Base-by-base conservation (phyloP, 2,329 filamentous ascomycete species). In the Ambrosiella cleistominuta region DNA sequence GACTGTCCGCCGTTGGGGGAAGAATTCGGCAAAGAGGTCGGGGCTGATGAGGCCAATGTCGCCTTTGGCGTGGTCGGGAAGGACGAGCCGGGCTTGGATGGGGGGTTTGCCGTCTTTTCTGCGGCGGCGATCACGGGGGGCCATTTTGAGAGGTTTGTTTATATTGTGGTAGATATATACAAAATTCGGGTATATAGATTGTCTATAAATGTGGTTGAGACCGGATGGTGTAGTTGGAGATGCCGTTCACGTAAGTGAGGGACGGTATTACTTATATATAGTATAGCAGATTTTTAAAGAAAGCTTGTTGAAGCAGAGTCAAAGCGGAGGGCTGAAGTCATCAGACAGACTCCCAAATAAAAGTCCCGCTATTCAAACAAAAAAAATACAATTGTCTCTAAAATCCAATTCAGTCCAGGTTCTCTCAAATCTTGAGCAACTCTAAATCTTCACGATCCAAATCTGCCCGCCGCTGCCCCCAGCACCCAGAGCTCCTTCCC, bases 11-110 rank as follows among this genome's bases (percentile, higher is more conserved):
- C 50, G 51, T 27, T 56, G 72, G 62, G 86, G 82, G 71, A 94
- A 89, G 56, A 97, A 77, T 66, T 94, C 86, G 52, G 78, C 75
- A 65, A 90, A 88, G 56, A 98, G 76, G 69, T 95, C 88, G 65
- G 88, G 84, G 11, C 91, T 95, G 57, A 97, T 71, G 63, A 93
- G 79, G 62, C 89, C 93, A 62, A 90, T 78, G 67, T 95, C 88
- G 57, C 87, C 88, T 70, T 85, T 87, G 65, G 95, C 76, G 68
- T 86, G 84, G 67, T 89, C 86, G 69, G 95, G 89, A 59, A 96
- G 80, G 42, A 94, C 78, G 55, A 97, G 75, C 60, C 86, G 82
- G 59, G 88, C 90, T 60, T 86, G 78, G 60, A 95, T 76, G 49
- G 90, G 78, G 7, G 85, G 78, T 68, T 86, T 89, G 68, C 93